phyloP scores from a whole-genome alignment of 2,329 filamentous ascomycete genomes.

The Ophiostoma ips region DNA sequence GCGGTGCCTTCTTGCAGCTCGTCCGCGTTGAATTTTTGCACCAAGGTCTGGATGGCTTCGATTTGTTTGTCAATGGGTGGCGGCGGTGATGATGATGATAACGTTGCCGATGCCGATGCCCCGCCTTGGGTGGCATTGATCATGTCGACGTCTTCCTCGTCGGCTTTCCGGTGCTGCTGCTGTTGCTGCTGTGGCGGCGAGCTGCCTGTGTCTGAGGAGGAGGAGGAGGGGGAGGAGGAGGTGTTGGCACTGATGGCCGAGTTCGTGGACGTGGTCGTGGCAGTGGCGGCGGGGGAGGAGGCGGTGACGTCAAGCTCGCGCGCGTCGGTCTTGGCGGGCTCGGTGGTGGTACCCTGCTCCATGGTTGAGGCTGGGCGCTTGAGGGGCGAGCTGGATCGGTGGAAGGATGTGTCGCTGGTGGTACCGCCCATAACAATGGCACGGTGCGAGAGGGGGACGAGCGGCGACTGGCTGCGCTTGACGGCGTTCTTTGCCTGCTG shows the following conservation, averaged over 20 bases:
- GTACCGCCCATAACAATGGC: conserved; percentile 49
- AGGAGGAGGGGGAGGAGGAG: not conserved
- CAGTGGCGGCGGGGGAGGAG: not conserved
- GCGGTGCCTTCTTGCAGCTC: conserved; percentile 56
- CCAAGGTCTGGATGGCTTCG: conserved; percentile 50
- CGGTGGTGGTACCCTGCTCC: conserved; percentile 23
- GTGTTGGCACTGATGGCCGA: not conserved
- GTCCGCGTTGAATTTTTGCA: conserved; percentile 35
- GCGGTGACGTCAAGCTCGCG: conserved; percentile 16
- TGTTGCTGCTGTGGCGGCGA: not conserved
- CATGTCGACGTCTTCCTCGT: conserved; percentile 8
- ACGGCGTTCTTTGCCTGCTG: not conserved
- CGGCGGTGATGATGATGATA: not conserved
- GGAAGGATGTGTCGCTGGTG: conserved; percentile 36
- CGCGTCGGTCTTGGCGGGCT: not conserved
- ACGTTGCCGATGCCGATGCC: not conserved
- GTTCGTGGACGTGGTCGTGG: not conserved
- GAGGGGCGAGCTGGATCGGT: conserved; percentile 49
- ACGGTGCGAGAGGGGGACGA: conserved; percentile 33
- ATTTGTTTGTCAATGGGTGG: conserved; percentile 43
- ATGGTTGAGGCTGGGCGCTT: conserved; percentile 51
- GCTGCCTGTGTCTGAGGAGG: not conserved
- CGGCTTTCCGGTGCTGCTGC: not conserved
- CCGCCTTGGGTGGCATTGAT: conserved; percentile 10
- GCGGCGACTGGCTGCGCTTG: conserved; percentile 38